Evolutionary conservation across 2,329 filamentous ascomycete species (phyloP).

Genomic region (Aureobasidium uvarum): DNA sequence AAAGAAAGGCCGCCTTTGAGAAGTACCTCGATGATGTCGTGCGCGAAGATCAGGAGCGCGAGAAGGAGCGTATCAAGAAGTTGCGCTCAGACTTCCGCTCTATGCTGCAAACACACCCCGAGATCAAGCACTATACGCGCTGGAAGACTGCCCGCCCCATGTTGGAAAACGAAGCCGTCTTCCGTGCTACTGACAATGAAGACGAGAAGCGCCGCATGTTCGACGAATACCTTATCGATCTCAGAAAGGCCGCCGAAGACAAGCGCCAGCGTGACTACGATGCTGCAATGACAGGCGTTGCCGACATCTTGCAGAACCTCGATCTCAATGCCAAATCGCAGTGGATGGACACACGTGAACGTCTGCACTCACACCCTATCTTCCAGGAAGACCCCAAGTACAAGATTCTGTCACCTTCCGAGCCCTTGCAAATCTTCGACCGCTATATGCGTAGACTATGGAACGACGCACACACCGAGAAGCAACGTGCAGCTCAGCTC

Average conservation of each 20-base stretch:
- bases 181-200: constrained; percentile 85
- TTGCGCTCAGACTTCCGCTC: constrained; percentile 89
- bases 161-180: constrained; percentile 92
- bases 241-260: constrained; percentile 78
- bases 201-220: constrained; percentile 85
- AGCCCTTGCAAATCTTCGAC: constrained; percentile 90
- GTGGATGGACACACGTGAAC: constrained; percentile 85
- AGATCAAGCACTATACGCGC: constrained; percentile 94
- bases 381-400: constrained; percentile 84
- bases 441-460: constrained; percentile 92
- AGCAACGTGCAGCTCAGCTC: constrained; percentile 80
- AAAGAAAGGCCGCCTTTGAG: constrained; percentile 86
- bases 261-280: constrained; percentile 69
- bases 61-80: constrained; percentile 89
- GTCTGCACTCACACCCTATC: constrained; percentile 72
- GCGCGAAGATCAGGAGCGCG: constrained; percentile 88
- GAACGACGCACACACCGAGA: constrained; percentile 83
- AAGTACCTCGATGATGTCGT: constrained; percentile 91
- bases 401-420: constrained; percentile 78
- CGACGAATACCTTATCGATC: constrained; percentile 83
- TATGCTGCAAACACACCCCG: constrained; percentile 94
- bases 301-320: constrained; percentile 72
- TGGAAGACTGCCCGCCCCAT: constrained; percentile 96
- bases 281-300: constrained; percentile 79
- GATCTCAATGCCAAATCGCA: constrained; percentile 89